These are phyloP conservation scores for Zygosaccharomyces bailii DNA, from an alignment of 805 yeast species.

Conservation along the genomic window DNA sequence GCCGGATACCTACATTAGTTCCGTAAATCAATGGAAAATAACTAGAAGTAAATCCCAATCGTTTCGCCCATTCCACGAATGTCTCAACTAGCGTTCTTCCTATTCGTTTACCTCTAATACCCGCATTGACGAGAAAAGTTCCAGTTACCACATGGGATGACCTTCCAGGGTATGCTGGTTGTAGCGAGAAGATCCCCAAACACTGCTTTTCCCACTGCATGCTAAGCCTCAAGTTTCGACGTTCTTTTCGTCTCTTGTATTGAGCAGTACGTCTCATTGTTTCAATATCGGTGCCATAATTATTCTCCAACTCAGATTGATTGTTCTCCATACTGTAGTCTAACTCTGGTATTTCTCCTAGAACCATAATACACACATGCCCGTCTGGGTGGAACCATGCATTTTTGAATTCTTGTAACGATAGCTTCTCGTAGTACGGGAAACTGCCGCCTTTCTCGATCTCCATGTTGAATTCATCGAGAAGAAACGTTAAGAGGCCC, in stretches of 20 bases:
- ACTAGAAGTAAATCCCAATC: constrained; percentile 79
- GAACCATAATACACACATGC: constrained; percentile 47
- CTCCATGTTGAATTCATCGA: constrained; percentile 93
- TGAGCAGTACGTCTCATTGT: constrained; percentile 27
- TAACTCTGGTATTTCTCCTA: constrained; percentile 67
- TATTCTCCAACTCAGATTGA: constrained; percentile 17
- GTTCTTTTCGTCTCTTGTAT: constrained; percentile 29
- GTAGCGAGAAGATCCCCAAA: constrained; percentile 78
- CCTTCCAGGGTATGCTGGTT: constrained; percentile 90
- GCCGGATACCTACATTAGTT: constrained; percentile 77
- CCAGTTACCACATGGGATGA: constrained; percentile 92
- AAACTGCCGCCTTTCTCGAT: constrained; percentile 83
- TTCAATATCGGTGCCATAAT: constrained; percentile 22
- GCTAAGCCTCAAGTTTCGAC: constrained; percentile 28
- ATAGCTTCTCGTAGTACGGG: constrained; percentile 78
- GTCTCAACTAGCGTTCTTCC: constrained; percentile 84
- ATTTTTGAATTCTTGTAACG: constrained; percentile 69
- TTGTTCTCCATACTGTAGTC: constrained; percentile 36
- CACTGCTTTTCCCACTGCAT: constrained; percentile 92
- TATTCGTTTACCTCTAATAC: constrained; percentile 87
- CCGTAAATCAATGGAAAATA: constrained; percentile 85
- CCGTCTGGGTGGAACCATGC: constrained; percentile 74
- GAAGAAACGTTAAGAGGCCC: constrained; percentile 71
- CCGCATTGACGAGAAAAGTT: constrained; percentile 84
- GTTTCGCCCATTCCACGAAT: constrained; percentile 86